phyloP scores from a whole-genome alignment of 2,329 filamentous ascomycete genomes.

The Hypoxylon sp. region DNA sequence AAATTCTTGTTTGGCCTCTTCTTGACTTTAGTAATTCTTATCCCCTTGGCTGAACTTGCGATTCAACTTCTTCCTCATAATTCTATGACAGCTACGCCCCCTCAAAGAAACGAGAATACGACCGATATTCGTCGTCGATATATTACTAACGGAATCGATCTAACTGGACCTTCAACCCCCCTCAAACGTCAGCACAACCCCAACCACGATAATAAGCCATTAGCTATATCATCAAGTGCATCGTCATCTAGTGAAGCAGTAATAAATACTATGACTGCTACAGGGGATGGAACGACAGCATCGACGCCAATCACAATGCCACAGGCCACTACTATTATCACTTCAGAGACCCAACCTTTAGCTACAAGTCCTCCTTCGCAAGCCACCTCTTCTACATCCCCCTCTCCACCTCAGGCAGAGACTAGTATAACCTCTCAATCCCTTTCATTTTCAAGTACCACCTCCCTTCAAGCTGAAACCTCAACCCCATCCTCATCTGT shows the following conservation, averaged over 20 bases:
- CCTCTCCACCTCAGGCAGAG: neutral
- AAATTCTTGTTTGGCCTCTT: slow-evolving; percentile 42
- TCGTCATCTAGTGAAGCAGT: slow-evolving; percentile 15
- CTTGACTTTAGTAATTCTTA: slow-evolving; percentile 43
- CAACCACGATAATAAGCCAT: neutral
- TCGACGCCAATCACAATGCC: slow-evolving; percentile 11
- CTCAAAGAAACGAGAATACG: slow-evolving; percentile 36
- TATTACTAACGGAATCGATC: neutral
- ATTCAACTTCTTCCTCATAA: slow-evolving; percentile 51
- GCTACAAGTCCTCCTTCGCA: slow-evolving; percentile 2
- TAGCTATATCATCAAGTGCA: slow-evolving; percentile 5
- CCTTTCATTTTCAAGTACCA: slow-evolving; percentile 6
- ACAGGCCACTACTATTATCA: neutral
- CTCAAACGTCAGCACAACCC: slow-evolving; percentile 39
- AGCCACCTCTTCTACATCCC: neutral
- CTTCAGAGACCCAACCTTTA: slow-evolving; percentile 5
- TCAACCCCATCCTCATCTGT: slow-evolving; percentile 8
- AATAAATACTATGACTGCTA: slow-evolving; percentile 6
- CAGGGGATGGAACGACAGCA: neutral
- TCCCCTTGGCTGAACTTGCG: slow-evolving; percentile 50
- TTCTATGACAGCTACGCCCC: slow-evolving; percentile 18
- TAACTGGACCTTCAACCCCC: neutral
- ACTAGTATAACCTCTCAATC: neutral
- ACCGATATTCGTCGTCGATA: slow-evolving; percentile 44
- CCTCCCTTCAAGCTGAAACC: slow-evolving; percentile 3